Conservation (phyloP, 306 rosid species). For the Begonia masoniana region DNA sequence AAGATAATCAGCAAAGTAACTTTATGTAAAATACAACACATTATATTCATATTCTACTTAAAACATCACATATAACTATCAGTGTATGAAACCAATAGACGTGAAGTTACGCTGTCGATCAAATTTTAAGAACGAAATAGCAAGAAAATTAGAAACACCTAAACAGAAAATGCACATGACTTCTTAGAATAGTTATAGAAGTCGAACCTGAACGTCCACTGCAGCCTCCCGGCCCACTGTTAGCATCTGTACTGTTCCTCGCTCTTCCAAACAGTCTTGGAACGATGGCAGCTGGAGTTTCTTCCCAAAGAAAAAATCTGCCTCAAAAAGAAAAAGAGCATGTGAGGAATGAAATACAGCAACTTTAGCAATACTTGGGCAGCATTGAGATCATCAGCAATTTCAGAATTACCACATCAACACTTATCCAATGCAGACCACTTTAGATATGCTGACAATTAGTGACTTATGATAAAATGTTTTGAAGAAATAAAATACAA, state of each 20-base stretch:
- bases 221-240: constrained; percentile 91
- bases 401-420: constrained; percentile 98
- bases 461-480: constrained; percentile 82
- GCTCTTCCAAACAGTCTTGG: constrained; percentile 78
- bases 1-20: too few relatives aligned
- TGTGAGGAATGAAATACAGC: constrained; percentile 49
- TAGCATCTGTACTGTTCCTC: constrained; percentile 92
- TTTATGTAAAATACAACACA: too few relatives aligned
- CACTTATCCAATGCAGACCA: constrained; percentile 75
- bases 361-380: constrained; percentile 57
- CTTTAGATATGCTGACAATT: constrained; percentile 91
- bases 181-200: constrained; percentile 9
- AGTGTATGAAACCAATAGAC: too few relatives aligned
- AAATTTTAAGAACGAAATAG: too few relatives aligned
- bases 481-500: constrained; percentile 33
- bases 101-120: too few relatives aligned
- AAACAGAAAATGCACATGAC: neutral
- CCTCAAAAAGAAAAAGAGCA: constrained; percentile 63
- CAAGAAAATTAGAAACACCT: neutral
- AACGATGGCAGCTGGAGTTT: constrained; percentile 81
- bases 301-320: constrained; percentile 86
- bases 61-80: too few relatives aligned
- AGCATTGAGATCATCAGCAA: constrained; percentile 64
- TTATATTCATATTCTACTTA: too few relatives aligned
- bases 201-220: constrained; percentile 85